phyloP scores from a whole-genome alignment of 805 yeast species.

The Wickerhamomyces bovis region DNA sequence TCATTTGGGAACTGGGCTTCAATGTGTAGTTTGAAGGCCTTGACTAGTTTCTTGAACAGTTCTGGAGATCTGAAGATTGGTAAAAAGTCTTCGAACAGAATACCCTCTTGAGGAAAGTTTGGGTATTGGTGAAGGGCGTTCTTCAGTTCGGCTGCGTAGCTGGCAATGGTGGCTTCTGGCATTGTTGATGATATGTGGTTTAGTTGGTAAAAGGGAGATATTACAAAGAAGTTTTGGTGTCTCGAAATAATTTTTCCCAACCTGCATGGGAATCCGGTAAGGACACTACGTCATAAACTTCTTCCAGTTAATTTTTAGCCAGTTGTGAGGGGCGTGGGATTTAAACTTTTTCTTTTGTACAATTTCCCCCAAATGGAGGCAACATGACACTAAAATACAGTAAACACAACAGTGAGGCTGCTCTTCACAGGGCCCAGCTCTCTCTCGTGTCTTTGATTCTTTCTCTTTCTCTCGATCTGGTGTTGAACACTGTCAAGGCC shows the following conservation, averaged over 20 bases:
- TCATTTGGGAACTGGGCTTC: slow-evolving; percentile 45
- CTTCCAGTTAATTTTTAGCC: too few relatives aligned
- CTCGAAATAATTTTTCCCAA: background rate
- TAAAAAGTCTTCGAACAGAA: slow-evolving; percentile 90
- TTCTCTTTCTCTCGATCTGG: slow-evolving; percentile 19
- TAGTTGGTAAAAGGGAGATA: background rate
- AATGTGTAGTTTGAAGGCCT: slow-evolving; percentile 74
- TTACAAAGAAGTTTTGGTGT: background rate
- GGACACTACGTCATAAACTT: background rate
- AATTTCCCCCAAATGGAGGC: too few relatives aligned
- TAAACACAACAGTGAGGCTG: background rate
- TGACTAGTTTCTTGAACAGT: slow-evolving; percentile 72
- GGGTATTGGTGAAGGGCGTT: slow-evolving; percentile 71
- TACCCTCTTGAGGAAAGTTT: slow-evolving; percentile 90
- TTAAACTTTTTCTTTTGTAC: too few relatives aligned
- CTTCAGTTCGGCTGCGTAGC: slow-evolving; percentile 40
- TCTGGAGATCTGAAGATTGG: slow-evolving; percentile 86
- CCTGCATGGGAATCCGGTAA: background rate
- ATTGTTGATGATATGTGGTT: background rate
- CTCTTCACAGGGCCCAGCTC: background rate
- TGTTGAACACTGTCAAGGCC: slow-evolving; percentile 29
- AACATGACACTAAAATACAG: background rate
- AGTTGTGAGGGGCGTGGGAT: too few relatives aligned
- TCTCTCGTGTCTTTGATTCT: slow-evolving; percentile 1
- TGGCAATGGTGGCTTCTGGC: slow-evolving; percentile 7